Evolutionary conservation across 23 red algal genomes (phyloP), one percentile per base, ranked within the genome.

Genomic region (Pyropia yezoensis): DNA sequence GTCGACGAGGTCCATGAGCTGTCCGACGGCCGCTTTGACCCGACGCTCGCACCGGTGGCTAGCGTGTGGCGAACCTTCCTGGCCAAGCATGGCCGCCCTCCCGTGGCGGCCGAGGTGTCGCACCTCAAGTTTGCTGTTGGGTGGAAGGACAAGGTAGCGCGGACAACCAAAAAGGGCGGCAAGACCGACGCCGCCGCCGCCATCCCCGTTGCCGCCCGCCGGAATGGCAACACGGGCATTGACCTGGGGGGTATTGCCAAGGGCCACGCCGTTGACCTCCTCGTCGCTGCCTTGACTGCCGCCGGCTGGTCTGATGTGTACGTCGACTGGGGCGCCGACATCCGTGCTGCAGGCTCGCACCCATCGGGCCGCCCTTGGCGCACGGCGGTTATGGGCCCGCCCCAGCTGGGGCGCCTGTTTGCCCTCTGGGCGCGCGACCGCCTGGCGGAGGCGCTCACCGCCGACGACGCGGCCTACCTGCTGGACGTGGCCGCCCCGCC

Each of bases 271-370:
- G 61, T 86, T 28, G 81, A 75, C 30, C 14, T 49, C 23, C 25
- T 86, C 8, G 25, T 76, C 12, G 59, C 65, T 1, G 12, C 32
- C 12, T 23, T 75, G 2, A 25, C 62, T 22, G 67, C 23, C 49
- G 27, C 50, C 32, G 65, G 54, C 22, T 57, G 49, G 32, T 2
- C 17, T 2, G 24, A 49, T 23, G 29, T 65, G 14, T 86, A 86
- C 49, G 69, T 86, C 3, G 81, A 86, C 51, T 86, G 81, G 81
- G 81, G 67, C 49, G 81, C 52, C 33, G 81, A 86, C 56, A 86
- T 86, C 56, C 81, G 81, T 25, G 71, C 62, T 0, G 15, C 34
- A 0, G 81, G 71, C 20, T 26, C 56, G 1, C 81, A 86, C 39
- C 70, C 70, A 18, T 33, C 59, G 8, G 69, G 70, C 4, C 32